Evolutionary conservation across 2,329 filamentous ascomycete species (phyloP).

Genomic region (Fusarium sp.): DNA sequence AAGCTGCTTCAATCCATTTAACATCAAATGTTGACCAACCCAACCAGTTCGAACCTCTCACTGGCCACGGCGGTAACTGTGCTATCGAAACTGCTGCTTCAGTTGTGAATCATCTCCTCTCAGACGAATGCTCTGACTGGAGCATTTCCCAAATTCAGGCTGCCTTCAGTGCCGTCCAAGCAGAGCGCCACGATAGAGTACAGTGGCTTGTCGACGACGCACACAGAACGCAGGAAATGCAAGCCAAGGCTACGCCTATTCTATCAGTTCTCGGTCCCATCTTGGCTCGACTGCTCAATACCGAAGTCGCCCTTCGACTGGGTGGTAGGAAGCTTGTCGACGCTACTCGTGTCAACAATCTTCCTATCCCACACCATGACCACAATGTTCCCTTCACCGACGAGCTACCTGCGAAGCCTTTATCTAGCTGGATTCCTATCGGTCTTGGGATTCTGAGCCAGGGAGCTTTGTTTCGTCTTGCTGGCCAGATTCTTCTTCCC

Average conservation of each 20-base stretch:
- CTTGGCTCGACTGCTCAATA: not conserved
- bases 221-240: not conserved
- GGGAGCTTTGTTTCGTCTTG: not conserved
- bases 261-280: not conserved
- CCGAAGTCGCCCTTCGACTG: fast-evolving
- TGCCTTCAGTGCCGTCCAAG: not conserved
- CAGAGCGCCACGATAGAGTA: not conserved
- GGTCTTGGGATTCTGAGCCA: not conserved
- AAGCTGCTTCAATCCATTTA: fast-evolving
- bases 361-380: not conserved
- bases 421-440: not conserved
- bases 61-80: not conserved
- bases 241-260: not conserved
- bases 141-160: not conserved
- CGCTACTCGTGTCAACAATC: not conserved
- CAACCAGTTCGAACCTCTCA: not conserved
- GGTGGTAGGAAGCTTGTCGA: fast-evolving
- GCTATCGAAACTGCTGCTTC: constrained; percentile 6
- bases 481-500: fast-evolving
- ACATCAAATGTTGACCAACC: fast-evolving
- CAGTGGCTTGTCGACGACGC: constrained; percentile 1
- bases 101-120: not conserved
- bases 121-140: not conserved
- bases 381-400: not conserved
- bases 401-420: not conserved